Base-by-base conservation (phyloP, 2,329 filamentous ascomycete species). In the Coniochaeta hoffmannii region DNA sequence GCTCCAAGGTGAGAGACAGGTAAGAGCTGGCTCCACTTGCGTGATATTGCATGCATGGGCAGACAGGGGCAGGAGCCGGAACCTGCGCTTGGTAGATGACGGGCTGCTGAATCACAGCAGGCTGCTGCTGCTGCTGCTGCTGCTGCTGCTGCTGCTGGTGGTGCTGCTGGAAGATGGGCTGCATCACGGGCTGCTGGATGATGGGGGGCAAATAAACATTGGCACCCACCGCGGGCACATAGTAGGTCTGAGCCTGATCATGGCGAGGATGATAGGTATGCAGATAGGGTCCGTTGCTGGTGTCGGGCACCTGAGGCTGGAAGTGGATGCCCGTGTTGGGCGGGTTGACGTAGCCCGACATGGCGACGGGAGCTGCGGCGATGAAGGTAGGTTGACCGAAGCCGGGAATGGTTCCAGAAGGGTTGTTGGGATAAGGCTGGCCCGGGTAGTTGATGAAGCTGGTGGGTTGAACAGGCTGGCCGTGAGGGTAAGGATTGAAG, bases 291-390 rank as follows among this genome's bases (percentile, higher is more conserved):
- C 82, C 82, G 64, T 76, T 73, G 44, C 76, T 78, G 15, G 80
- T 82, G 60, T 82, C 79, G 3, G 80, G 79, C 15, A 82, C 79
- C 28, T 78, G 81, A 1, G 82, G 82, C 63, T 84, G 78, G 62
- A 79, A 84, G 65, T 80, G 76, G 52, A 78, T 65, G 54, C 76
- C 77, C 50, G 63, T 64, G 30, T 69, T 66, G 41, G 73, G 70
- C 59, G 72, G 76, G n/a, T 51, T 22, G 28, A 51, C 68, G 61
- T 79, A 78, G 56, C 71, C 69, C 54, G 68, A 70, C 71, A 71
- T 73, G 59, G 56, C 61, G 61, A 19, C 31, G 49, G 46, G 15
- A n/a, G n/a, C n/a, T 26, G n/a, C 35, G 38, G 41, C 22, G 31
- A 52, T 31, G 36, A 34, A 54, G 30, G 26, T 24, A 17, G 46